Base-by-base conservation (phyloP, 495 filamentous ascomycete genomes). In the Daldinia bambusicola region DNA sequence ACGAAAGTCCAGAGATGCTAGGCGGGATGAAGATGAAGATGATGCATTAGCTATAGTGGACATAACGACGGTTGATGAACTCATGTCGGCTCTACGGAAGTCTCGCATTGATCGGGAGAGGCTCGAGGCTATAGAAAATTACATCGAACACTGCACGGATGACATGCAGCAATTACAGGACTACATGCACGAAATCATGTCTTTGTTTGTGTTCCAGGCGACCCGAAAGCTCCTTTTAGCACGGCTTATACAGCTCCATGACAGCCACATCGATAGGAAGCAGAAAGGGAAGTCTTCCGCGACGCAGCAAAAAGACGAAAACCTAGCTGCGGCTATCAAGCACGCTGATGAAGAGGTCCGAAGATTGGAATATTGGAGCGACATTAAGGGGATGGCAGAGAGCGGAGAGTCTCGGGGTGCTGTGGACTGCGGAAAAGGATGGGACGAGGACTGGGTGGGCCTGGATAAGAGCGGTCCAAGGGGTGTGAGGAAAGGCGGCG, bases 21-120 rank as follows among this genome's bases (percentile, higher is more conserved):
- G 67, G 80, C 77, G 56, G 51, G 67, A 75, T 12, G 58, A 77
- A 70, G 31, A 77, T 70, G 50, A 58, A 12, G 7, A 52, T n/a
- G n/a, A n/a, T n/a, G n/a, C n/a, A 22, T 55, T 71, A 67, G 55
- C 66, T 52, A 40, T 76, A 41, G 70, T 48, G 2, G 71, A 77
- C 32, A 38, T 71, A 73, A 63, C 43, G 64, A 69, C 81, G 69
- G 40, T 73, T 48, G 41, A 79, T 74, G 48, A 74, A 36, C 53
- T 76, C 77, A 74, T 77, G 71, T 70, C 72, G 37, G 84, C 85
- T 2, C 76, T 98, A 59, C 89, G 89, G 67, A 78, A 77, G 55
- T 87, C 89, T 1, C 84, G 91, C 1, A 91, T 99, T 51, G 96
- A 99, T 75, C 86, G 96, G 10, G 94, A 98, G 81, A 98, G 93